phyloP scores from a whole-genome alignment of 2,329 filamentous ascomycete genomes.

The Aspergillus puulaauensis region DNA sequence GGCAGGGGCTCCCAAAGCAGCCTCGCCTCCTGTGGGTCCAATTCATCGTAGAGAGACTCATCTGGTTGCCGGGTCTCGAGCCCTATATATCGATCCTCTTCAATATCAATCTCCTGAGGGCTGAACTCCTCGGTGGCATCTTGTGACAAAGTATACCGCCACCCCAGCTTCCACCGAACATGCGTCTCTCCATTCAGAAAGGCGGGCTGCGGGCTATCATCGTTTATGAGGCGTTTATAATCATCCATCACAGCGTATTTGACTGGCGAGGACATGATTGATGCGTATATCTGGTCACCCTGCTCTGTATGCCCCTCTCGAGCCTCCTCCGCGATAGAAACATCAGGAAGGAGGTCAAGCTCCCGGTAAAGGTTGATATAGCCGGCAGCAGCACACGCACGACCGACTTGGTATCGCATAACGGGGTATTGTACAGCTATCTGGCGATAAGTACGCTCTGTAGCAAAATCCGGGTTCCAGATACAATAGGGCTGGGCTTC shows the following conservation, averaged over 20 bases:
- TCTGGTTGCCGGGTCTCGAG: background rate
- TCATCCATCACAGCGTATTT: constrained; percentile 19
- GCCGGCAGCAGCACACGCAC: too few species aligned
- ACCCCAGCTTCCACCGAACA: constrained; percentile 14
- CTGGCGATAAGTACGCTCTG: too few species aligned
- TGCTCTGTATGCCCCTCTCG: background rate
- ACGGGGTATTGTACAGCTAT: too few species aligned
- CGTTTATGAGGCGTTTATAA: constrained; percentile 10
- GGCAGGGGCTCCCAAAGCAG: constrained; percentile 8
- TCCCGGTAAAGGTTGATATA: too few species aligned
- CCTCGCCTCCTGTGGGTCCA: background rate
- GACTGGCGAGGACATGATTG: constrained; percentile 13
- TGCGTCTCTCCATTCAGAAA: constrained; percentile 20
- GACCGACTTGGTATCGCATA: too few species aligned
- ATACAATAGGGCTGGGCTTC: constrained; percentile 40
- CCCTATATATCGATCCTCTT: background rate
- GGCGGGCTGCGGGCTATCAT: too few species aligned
- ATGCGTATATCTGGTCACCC: constrained; percentile 13
- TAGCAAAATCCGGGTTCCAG: constrained; percentile 36
- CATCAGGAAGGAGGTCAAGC: too few species aligned
- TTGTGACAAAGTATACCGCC: background rate
- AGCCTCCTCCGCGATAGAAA: constrained; percentile 9
- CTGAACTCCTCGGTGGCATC: background rate
- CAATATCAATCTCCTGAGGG: background rate
- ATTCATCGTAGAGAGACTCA: background rate